Conservation (phyloP, 768 basidiomycete species). For the Steccherinum ochraceum region DNA sequence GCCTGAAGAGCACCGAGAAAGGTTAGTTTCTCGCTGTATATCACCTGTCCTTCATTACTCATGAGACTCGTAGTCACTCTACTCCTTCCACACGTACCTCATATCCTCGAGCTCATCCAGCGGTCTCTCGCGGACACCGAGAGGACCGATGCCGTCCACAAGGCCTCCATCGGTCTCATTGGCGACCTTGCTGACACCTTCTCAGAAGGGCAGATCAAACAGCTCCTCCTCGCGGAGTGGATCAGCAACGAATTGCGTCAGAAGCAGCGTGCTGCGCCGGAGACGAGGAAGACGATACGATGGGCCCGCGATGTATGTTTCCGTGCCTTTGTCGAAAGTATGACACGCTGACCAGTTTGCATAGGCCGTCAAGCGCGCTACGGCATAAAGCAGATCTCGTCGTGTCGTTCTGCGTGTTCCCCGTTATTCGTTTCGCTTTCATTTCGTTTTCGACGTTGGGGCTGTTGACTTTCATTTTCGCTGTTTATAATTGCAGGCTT, state of each 20-base stretch:
- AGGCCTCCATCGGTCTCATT: constrained; percentile 76
- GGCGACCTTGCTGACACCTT: constrained; percentile 92
- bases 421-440: constrained; percentile 7
- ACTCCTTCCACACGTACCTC: constrained; percentile 63
- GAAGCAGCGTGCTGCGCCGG: constrained; percentile 65
- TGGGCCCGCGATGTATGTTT: constrained; percentile 85
- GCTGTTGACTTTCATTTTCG: constrained; percentile 11
- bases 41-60: constrained; percentile 4
- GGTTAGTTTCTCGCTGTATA: constrained; percentile 31
- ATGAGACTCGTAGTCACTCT: constrained; percentile 37
- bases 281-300: constrained; percentile 84
- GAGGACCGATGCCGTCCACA: constrained; percentile 68
- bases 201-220: constrained; percentile 76
- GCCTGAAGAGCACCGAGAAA: constrained; percentile 78
- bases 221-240: constrained; percentile 75
- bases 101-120: constrained; percentile 77
- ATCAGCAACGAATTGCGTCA: constrained; percentile 64
- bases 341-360: background rate
- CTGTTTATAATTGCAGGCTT: constrained; percentile 5
- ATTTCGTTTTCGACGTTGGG: constrained; percentile 4
- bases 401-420: background rate
- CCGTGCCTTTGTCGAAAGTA: constrained; percentile 3
- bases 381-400: constrained; percentile 57
- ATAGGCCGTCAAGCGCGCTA: constrained; percentile 77
- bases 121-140: constrained; percentile 79